A percentile compares a stretch with the other conserved stretches of the same genome.
phyloP scores from a whole-genome alignment of 371 early-diverging fungal species.

The Choanephora cucurbitarum region DNA sequence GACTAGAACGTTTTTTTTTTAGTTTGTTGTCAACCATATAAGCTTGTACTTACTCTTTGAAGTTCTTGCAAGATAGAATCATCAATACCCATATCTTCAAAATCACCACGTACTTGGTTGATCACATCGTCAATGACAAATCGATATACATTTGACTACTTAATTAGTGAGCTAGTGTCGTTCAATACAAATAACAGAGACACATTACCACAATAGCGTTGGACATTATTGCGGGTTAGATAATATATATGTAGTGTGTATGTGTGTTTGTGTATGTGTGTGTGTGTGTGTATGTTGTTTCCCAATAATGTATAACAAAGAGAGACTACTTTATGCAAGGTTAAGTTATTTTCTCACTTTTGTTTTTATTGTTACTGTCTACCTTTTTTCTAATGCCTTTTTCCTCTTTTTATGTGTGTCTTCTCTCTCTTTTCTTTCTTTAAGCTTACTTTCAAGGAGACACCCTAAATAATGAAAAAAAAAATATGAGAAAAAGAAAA shows the following conservation, averaged over 20 bases:
- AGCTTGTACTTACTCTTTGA: constrained; percentile 75
- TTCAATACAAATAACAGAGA: too few relatives aligned
- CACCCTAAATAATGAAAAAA: background rate
- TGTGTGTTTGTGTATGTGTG: background rate
- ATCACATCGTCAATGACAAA: constrained; percentile 95
- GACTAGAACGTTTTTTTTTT: constrained; percentile 40
- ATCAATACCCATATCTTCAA: constrained; percentile 90
- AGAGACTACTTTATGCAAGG: too few relatives aligned
- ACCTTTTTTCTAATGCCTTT: background rate
- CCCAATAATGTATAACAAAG: too few relatives aligned
- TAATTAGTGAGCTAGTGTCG: too few relatives aligned
- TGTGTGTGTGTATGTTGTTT: background rate
- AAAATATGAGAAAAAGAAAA: constrained; percentile 5
- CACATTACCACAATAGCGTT: constrained; percentile 47
- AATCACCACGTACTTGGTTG: constrained; percentile 84
- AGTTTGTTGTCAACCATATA: background rate
- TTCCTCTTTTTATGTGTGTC: too few relatives aligned
- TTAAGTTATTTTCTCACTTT: background rate
- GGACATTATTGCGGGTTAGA: constrained; percentile 32
- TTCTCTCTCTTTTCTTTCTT: too few relatives aligned
- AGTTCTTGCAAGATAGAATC: constrained; percentile 86
- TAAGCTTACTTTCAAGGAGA: too few relatives aligned
- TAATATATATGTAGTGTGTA: background rate
- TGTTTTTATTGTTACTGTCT: background rate
- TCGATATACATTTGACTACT: constrained; percentile 81